A percentile compares a stretch with the other conserved stretches of the same genome.
Evolutionary conservation across 345 rosid species (phyloP).

Genomic region (Eucalyptus curtisii): DNA sequence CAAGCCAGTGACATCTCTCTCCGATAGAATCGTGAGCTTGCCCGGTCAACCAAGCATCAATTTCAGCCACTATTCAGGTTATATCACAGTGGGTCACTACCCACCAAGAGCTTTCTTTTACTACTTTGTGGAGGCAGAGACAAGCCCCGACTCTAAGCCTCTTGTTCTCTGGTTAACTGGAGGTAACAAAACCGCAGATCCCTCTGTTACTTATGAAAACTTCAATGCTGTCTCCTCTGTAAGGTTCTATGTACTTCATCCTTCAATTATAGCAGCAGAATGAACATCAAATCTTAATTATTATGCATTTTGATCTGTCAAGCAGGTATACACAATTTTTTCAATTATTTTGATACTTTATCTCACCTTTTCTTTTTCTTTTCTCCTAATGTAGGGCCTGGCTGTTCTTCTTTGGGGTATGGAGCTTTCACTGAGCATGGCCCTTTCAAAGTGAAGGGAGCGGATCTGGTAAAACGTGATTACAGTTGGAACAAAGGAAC

Average conservation of each 20-base stretch:
- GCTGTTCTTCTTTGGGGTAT: slow-evolving; percentile 27
- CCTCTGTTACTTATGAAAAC: neutral
- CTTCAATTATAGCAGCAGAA: neutral
- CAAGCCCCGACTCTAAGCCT: slow-evolving; percentile 18
- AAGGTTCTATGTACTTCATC: neutral
- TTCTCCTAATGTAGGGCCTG: slow-evolving; percentile 13
- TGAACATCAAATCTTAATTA: neutral
- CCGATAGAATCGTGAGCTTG: slow-evolving; percentile 3
- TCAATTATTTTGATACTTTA: neutral
- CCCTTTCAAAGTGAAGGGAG: slow-evolving; percentile 18
- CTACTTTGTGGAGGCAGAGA: slow-evolving; percentile 15
- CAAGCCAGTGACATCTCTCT: neutral
- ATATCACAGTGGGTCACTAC: slow-evolving; percentile 7
- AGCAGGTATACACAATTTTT: neutral
- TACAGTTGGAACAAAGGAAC: slow-evolving; percentile 29
- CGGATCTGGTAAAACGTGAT: slow-evolving; percentile 1
- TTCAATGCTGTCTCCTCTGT: neutral
- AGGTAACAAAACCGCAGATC: slow-evolving; percentile 2
- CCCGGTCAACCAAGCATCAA: slow-evolving; percentile 17
- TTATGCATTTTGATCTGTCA: neutral
- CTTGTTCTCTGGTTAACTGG: slow-evolving; percentile 34
- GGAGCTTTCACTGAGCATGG: slow-evolving; percentile 32
- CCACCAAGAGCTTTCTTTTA: slow-evolving; percentile 1
- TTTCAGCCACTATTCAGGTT: slow-evolving; percentile 25
- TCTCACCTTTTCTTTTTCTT: neutral